These are phyloP conservation scores for Cladosporium oxysporum DNA, from an alignment of 2,329 filamentous ascomycete species.

Conservation along the genomic window DNA sequence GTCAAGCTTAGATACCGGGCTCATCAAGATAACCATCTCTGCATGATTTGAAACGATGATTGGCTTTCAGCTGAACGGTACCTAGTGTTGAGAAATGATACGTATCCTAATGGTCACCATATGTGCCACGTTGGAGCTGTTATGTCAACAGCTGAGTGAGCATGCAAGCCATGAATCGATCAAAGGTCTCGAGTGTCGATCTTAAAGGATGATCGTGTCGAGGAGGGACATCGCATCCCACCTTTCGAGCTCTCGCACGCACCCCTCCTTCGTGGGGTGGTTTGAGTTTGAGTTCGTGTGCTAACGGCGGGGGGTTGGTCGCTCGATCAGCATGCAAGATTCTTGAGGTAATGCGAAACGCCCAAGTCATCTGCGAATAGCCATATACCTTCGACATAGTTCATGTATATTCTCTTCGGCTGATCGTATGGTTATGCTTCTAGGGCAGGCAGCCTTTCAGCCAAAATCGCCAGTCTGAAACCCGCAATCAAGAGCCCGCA, in stretches of 20 bases:
- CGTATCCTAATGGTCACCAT: background rate
- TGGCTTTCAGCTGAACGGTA: background rate
- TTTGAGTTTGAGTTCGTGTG: background rate
- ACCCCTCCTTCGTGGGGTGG: conserved; percentile 5
- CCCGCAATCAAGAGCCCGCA: background rate
- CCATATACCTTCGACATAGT: conserved; percentile 7
- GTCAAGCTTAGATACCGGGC: background rate
- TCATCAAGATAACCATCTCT: background rate
- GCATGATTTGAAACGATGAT: background rate
- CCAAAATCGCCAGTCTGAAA: conserved; percentile 7
- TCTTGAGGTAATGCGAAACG: background rate
- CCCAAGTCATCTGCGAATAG: background rate
- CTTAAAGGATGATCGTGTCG: background rate
- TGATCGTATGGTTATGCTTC: background rate
- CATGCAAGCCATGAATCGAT: background rate
- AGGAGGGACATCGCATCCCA: background rate
- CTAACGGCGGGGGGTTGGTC: conserved; percentile 14
- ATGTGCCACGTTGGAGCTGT: background rate
- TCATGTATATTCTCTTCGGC: background rate
- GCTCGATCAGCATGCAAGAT: background rate
- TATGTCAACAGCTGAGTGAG: background rate
- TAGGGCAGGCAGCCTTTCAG: background rate
- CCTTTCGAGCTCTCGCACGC: background rate
- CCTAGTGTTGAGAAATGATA: background rate
- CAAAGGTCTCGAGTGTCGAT: conserved; percentile 1